Evolutionary conservation across 306 rosid genomes (phyloP).

Genomic region (Canavalia ensiformis): DNA sequence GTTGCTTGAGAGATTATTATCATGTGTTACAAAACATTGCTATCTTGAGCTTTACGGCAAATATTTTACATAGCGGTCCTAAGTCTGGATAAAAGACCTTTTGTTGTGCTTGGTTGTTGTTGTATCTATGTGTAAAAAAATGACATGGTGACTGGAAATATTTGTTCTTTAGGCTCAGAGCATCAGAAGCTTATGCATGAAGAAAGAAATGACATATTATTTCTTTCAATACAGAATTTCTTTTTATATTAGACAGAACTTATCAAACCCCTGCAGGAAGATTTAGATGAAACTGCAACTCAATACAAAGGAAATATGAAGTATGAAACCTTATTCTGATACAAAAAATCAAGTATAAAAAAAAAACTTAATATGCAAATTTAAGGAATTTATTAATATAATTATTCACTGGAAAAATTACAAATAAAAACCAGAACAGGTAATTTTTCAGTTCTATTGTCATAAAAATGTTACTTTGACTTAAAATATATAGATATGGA

Average conservation of each 20-base stretch:
- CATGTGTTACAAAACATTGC: too few relatives aligned
- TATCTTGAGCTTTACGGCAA: too few relatives aligned
- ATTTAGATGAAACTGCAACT: background rate
- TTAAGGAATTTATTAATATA: background rate
- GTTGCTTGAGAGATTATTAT: too few relatives aligned
- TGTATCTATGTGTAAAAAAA: background rate
- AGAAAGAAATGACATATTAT: background rate
- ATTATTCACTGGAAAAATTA: background rate
- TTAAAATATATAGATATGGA: background rate
- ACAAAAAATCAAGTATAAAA: background rate
- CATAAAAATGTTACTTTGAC: background rate
- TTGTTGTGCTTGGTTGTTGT: background rate
- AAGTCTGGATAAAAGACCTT: background rate
- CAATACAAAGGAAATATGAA: background rate
- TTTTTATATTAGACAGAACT: background rate
- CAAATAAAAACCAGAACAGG: slow-evolving; percentile 3
- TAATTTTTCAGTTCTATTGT: background rate
- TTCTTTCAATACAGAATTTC: background rate
- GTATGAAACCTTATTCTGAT: background rate
- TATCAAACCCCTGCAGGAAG: background rate
- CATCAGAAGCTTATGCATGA: background rate
- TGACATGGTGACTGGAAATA: background rate
- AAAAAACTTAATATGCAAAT: background rate
- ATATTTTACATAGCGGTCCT: too few relatives aligned
- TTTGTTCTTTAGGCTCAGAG: background rate